These are phyloP conservation scores for Angomonas desouzai DNA, from an alignment of 208 protist genomes.

Conservation along the genomic window DNA sequence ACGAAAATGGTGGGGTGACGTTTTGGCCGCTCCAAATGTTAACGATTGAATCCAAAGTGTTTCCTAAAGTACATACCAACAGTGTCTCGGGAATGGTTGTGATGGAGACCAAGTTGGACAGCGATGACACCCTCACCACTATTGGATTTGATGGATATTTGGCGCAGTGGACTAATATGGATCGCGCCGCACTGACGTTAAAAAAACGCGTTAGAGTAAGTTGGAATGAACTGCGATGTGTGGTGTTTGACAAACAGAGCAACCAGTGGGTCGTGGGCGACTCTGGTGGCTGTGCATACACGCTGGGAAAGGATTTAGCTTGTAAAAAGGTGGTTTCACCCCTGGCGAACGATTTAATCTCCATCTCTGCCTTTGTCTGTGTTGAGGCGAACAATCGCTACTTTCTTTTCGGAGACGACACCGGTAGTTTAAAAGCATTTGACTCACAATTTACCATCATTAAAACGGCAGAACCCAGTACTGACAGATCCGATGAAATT, in stretches of 20 bases:
- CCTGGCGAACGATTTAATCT: neutral
- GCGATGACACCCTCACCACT: constrained; percentile 30
- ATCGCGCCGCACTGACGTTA: constrained; percentile 9
- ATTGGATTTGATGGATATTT: constrained; percentile 57
- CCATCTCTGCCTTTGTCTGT: constrained; percentile 3
- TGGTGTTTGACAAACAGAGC: constrained; percentile 5
- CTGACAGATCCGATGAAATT: neutral
- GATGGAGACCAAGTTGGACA: neutral
- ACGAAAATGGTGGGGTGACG: constrained; percentile 37
- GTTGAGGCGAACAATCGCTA: neutral
- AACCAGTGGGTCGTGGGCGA: neutral
- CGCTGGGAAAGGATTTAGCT: neutral
- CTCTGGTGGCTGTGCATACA: neutral
- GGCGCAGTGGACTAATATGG: constrained; percentile 26
- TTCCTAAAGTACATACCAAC: constrained; percentile 30
- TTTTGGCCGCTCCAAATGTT: constrained; percentile 31
- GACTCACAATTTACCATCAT: neutral
- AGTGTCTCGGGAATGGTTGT: neutral
- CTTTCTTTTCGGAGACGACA: constrained; percentile 2
- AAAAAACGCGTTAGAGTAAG: constrained; percentile 23
- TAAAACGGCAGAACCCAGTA: neutral
- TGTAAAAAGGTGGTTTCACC: neutral
- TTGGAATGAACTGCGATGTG: constrained; percentile 45
- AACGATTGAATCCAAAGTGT: constrained; percentile 21
- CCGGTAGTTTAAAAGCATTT: neutral